phyloP scores from a whole-genome alignment of 805 yeast species.

The Kodamaea laetipori region DNA sequence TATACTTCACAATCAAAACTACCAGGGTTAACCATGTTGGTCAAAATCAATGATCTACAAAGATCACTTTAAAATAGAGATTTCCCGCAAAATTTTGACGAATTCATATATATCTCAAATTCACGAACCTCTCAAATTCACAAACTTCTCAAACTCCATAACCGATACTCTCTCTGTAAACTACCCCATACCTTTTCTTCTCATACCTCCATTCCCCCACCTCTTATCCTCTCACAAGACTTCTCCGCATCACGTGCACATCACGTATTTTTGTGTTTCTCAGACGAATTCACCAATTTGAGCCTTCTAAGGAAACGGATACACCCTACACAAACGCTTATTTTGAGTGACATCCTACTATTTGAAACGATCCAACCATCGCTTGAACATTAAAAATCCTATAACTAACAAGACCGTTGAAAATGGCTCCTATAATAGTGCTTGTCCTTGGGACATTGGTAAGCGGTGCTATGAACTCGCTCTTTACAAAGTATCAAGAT shows the following conservation, averaged over 20 bases:
- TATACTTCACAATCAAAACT: too few species aligned
- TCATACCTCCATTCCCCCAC: too few species aligned
- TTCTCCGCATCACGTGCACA: background rate
- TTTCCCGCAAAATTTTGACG: too few species aligned
- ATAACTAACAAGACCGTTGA: background rate
- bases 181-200: too few species aligned
- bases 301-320: slow-evolving; percentile 9
- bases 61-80: too few species aligned
- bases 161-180: too few species aligned
- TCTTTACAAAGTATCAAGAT: slow-evolving; percentile 75
- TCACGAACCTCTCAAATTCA: too few species aligned
- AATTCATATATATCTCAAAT: too few species aligned
- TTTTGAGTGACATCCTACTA: slow-evolving; percentile 1
- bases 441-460: slow-evolving; percentile 54
- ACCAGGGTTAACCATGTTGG: too few species aligned
- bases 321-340: background rate
- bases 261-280: background rate
- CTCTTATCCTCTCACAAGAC: background rate
- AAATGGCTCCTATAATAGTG: slow-evolving; percentile 3
- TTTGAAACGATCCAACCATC: background rate
- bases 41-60: too few species aligned
- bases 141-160: too few species aligned
- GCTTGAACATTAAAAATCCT: background rate
- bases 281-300: slow-evolving; percentile 1
- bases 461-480: slow-evolving; percentile 72